A percentile compares a stretch with the other conserved stretches of the same genome.
These are phyloP conservation scores for Rhododendron williamsianum DNA, from an alignment of 148 eudicot genomes.

Conservation along the genomic window DNA sequence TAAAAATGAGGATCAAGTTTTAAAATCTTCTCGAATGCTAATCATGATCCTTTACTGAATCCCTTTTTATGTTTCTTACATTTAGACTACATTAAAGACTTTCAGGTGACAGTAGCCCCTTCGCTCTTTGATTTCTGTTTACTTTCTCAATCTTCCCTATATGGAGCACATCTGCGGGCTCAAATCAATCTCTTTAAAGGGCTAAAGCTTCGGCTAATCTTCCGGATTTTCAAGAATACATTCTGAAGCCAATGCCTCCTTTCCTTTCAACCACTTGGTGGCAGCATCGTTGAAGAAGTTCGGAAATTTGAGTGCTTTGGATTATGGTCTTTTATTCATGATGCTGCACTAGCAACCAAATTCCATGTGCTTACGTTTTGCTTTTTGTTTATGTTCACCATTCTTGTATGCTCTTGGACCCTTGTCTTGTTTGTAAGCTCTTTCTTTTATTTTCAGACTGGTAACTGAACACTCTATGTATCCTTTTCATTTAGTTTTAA, in stretches of 20 bases:
- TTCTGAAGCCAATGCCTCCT: neutral
- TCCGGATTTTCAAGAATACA: neutral
- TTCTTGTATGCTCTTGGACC: neutral
- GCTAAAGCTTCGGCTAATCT: neutral
- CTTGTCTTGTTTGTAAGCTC: neutral
- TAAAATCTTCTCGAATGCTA: neutral
- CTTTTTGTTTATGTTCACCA: neutral
- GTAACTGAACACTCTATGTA: neutral
- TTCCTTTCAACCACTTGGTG: neutral
- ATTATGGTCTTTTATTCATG: neutral
- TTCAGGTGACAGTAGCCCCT: neutral
- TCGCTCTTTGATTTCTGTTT: neutral
- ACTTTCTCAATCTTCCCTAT: neutral
- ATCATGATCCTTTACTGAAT: neutral
- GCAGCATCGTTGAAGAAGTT: neutral
- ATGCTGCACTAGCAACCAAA: neutral
- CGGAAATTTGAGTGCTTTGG: neutral
- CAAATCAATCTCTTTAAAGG: neutral
- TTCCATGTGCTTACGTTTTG: neutral
- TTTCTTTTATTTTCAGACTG: neutral
- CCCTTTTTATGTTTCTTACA: neutral
- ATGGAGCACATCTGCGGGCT: constrained; percentile 3
- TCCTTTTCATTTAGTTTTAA: neutral
- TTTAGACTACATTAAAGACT: neutral
- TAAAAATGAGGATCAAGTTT: neutral